Evolutionary conservation across 768 basidiomycete species (phyloP).

Genomic region (Rhizopogon roseolus): DNA sequence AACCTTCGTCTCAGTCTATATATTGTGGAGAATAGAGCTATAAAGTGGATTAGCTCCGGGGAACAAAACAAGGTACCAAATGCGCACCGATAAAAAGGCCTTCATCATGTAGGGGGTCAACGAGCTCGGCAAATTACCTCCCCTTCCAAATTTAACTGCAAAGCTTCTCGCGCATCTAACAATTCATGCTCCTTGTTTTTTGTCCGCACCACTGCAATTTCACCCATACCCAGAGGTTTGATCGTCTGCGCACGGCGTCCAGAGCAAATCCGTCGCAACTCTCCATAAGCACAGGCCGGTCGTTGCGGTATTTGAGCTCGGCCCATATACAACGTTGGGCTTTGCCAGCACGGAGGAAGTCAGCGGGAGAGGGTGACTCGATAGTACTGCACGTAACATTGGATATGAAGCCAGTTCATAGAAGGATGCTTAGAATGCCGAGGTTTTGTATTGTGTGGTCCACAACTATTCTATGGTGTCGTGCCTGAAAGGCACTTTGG

Average conservation of each 20-base stretch:
- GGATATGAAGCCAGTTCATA: constrained; percentile 85
- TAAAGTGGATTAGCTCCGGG: not conserved
- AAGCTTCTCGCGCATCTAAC: constrained; percentile 91
- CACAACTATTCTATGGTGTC: constrained; percentile 73
- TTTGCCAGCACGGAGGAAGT: constrained; percentile 55
- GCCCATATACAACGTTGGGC: constrained; percentile 87
- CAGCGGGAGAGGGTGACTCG: constrained; percentile 54
- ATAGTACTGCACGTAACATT: constrained; percentile 77
- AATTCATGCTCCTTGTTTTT: constrained; percentile 70
- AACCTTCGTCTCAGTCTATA: no score
- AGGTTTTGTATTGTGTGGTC: constrained; percentile 86
- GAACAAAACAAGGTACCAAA: not conserved
- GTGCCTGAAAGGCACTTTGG: constrained; percentile 88
- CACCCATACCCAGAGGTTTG: constrained; percentile 85
- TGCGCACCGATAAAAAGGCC: not conserved
- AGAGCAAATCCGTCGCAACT: constrained; percentile 74
- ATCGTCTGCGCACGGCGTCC: constrained; percentile 80
- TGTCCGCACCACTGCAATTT: constrained; percentile 83
- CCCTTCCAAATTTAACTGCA: constrained; percentile 70
- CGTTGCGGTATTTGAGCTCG: constrained; percentile 88
- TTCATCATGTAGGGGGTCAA: constrained; percentile 17
- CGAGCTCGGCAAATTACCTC: constrained; percentile 85
- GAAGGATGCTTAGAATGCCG: constrained; percentile 87
- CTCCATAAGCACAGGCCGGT: constrained; percentile 76
- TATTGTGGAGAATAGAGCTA: not conserved